Conservation (phyloP, 1,284 basidiomycete species). For the Kwoniella shivajii region DNA sequence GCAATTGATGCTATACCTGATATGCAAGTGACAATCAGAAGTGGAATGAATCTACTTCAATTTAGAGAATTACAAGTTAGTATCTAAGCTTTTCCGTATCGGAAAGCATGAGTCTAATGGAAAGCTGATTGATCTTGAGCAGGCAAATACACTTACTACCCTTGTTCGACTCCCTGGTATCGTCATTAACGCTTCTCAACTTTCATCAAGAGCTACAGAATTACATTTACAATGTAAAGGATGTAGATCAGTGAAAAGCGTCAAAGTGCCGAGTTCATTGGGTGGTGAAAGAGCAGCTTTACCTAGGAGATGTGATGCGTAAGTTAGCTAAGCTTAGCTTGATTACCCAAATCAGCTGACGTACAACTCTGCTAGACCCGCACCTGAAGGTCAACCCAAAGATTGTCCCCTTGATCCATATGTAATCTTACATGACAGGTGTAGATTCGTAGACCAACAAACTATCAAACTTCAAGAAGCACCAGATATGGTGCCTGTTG, state of each 20-base stretch:
- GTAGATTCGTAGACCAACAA: conserved; percentile 93
- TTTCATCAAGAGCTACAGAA: conserved; percentile 89
- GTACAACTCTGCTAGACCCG: conserved; percentile 52
- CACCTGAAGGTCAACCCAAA: conserved; percentile 75
- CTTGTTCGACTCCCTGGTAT: conserved; percentile 97
- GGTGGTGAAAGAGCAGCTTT: conserved; percentile 80
- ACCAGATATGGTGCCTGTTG: conserved; percentile 99
- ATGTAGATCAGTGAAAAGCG: conserved; percentile 78
- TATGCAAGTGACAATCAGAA: conserved; percentile 86
- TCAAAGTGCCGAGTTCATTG: conserved; percentile 79
- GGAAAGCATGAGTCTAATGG: conserved; percentile 4
- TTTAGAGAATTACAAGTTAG: conserved; percentile 84
- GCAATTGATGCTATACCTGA: conserved; percentile 72
- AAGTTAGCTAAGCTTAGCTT: conserved; percentile 25
- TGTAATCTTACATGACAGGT: conserved; percentile 93
- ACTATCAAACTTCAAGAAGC: conserved; percentile 97
- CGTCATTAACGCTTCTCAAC: conserved; percentile 93
- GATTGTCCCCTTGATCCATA: conserved; percentile 96
- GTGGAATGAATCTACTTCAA: conserved; percentile 86
- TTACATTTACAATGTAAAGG: conserved; percentile 90
- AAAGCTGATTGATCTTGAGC: conserved; percentile 14
- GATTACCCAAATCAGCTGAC: conserved; percentile 15
- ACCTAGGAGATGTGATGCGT: conserved; percentile 80
- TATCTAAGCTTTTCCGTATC: too few species aligned
- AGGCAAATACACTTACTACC: conserved; percentile 90